Evolutionary conservation across 306 rosid species (phyloP).

Genomic region (Quercus mongolica): DNA sequence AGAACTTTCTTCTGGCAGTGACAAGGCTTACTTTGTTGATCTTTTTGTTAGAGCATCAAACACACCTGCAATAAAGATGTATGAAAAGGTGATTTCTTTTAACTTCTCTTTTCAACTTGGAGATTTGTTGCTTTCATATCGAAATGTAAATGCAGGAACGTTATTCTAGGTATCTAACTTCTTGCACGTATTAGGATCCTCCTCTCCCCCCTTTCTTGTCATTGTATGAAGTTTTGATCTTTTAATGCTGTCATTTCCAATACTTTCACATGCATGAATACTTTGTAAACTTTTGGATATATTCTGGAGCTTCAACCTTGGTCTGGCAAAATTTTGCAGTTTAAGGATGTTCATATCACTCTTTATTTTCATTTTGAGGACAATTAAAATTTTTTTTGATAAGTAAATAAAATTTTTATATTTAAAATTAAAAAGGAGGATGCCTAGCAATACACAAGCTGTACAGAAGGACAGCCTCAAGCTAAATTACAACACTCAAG

Average conservation of each 20-base stretch:
- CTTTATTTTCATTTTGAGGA: not conserved
- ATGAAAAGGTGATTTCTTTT: conserved; percentile 69
- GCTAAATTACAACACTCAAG: too few species aligned
- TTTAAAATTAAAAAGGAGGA: too few species aligned
- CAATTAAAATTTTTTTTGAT: not conserved
- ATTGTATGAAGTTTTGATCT: not conserved
- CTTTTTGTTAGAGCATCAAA: conserved; percentile 97
- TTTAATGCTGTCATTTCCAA: not conserved
- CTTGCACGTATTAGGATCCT: not conserved
- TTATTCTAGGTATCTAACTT: not conserved
- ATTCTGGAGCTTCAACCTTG: not conserved
- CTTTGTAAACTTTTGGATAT: not conserved
- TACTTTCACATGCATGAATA: not conserved
- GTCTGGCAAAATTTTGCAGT: not conserved
- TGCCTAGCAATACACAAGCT: too few species aligned
- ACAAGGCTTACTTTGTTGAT: conserved; percentile 91
- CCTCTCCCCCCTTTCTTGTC: not conserved
- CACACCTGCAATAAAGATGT: conserved; percentile 97
- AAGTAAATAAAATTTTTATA: too few species aligned
- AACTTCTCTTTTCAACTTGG: not conserved
- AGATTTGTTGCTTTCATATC: not conserved
- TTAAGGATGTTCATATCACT: not conserved
- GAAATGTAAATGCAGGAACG: not conserved
- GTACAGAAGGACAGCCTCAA: too few species aligned
- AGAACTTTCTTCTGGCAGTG: conserved; percentile 48